Percentiles rank a stretch among this genome's conserved stretches.
Conservation (phyloP, 495 filamentous ascomycete genomes). For the Barbatosphaeria neglecta region DNA sequence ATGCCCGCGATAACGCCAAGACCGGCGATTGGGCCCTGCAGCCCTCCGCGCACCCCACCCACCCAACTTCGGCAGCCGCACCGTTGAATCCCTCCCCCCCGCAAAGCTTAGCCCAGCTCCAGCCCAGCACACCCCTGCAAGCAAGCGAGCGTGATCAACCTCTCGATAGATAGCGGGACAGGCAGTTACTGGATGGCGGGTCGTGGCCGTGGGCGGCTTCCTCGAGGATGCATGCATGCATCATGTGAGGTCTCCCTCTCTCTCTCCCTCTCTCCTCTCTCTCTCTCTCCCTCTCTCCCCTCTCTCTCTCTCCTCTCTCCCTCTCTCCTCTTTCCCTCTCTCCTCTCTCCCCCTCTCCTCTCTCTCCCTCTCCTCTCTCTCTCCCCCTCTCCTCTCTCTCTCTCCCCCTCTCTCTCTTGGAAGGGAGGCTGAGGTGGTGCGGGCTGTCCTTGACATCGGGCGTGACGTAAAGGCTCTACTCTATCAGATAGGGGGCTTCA, state of each 20-base stretch:
- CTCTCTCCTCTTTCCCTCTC: too few species aligned
- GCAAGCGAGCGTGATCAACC: background rate
- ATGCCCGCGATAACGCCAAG: background rate
- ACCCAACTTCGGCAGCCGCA: background rate
- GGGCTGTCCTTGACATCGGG: background rate
- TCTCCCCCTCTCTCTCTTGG: background rate
- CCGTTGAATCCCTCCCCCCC: background rate
- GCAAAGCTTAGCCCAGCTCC: background rate
- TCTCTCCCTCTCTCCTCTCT: too few species aligned
- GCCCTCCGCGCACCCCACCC: background rate
- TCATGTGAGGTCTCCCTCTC: too few species aligned
- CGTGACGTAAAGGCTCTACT: background rate
- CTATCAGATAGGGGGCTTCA: background rate
- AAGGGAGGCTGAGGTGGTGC: too few species aligned
- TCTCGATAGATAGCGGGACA: background rate
- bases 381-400: too few species aligned
- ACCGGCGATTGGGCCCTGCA: background rate
- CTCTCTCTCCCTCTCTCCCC: too few species aligned
- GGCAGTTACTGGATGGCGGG: background rate
- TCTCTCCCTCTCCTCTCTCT: too few species aligned
- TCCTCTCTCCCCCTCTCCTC: too few species aligned
- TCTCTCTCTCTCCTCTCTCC: too few species aligned
- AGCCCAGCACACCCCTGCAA: too few species aligned
- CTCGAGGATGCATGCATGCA: too few species aligned
- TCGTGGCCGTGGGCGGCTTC: too few species aligned